phyloP scores from a whole-genome alignment of 2,329 filamentous ascomycete species.

The Hypoxylon sp. region DNA sequence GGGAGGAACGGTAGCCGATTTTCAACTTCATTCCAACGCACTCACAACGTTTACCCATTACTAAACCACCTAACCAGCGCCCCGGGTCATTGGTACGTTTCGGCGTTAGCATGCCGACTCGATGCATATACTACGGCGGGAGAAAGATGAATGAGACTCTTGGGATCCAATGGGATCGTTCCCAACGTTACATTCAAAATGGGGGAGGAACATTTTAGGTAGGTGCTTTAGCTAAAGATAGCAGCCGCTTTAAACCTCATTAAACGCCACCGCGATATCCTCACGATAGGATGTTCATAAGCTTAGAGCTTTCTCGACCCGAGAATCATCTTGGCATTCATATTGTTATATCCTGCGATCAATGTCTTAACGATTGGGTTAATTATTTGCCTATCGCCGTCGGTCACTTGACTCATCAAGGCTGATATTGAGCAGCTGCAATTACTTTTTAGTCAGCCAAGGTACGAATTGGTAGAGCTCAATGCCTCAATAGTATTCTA shows the following conservation, averaged over 20 bases:
- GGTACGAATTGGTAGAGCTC: conserved; percentile 7
- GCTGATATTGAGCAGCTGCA: not conserved
- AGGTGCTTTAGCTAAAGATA: conserved; percentile 27
- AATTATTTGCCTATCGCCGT: conserved; percentile 27
- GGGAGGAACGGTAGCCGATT: conserved; percentile 15
- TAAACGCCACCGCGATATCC: conserved; percentile 8
- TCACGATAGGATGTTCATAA: conserved; percentile 10
- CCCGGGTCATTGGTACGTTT: conserved; percentile 29
- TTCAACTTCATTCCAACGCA: conserved; percentile 12
- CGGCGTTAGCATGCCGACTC: conserved; percentile 35
- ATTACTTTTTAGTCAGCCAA: conserved; percentile 12
- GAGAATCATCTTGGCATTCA: conserved; percentile 9
- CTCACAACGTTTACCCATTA: conserved; percentile 12
- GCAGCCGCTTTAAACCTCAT: conserved; percentile 19
- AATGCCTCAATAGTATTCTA: conserved; percentile 12
- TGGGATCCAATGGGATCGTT: conserved; percentile 38
- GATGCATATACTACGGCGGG: conserved; percentile 20
- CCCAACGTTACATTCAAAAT: conserved; percentile 8
- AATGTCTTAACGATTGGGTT: conserved; percentile 17
- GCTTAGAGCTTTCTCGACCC: conserved; percentile 1
- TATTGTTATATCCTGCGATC: conserved; percentile 8
- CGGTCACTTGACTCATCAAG: not conserved
- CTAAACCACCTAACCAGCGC: conserved; percentile 15
- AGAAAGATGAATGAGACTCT: conserved; percentile 16
- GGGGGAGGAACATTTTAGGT: conserved; percentile 2